A percentile compares a stretch with the other conserved stretches of the same genome.
phyloP scores from a whole-genome alignment of 208 protist species.

The Wallacemonas sp. region DNA sequence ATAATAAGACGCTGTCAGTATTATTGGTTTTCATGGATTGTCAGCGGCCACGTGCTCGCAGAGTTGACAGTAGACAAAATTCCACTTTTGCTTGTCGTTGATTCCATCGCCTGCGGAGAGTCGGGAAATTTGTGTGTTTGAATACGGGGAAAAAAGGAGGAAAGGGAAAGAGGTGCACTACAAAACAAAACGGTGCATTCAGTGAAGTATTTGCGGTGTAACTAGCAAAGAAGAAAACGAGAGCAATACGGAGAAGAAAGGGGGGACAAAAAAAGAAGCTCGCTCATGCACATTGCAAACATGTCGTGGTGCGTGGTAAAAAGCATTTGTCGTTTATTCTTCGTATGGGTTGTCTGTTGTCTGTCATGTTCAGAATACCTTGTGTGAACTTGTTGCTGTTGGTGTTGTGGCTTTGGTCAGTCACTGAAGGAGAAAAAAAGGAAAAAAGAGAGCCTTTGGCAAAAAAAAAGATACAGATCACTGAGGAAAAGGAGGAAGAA shows the following conservation, averaged over 20 bases:
- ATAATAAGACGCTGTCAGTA: no score
- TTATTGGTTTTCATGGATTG: no score
- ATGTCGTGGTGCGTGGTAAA: not conserved
- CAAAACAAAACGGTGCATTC: no score
- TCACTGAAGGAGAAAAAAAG: no score
- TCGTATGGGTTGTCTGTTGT: not conserved
- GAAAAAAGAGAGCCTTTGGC: not conserved
- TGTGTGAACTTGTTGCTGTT: no score
- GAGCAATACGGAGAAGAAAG: not conserved
- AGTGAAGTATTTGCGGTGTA: not conserved
- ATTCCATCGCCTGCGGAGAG: no score
- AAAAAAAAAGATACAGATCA: not conserved
- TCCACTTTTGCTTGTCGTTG: no score
- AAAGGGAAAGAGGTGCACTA: no score
- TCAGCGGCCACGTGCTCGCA: no score
- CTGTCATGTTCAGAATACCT: not conserved
- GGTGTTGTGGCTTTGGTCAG: no score
- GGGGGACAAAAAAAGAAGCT: slow-evolving; percentile 8
- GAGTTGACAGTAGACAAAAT: no score
- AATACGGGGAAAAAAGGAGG: not conserved
- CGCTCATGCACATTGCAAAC: not conserved
- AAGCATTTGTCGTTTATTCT: not conserved
- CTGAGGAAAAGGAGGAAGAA: not conserved
- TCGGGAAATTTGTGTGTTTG: no score
- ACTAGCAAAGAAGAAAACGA: not conserved